A percentile compares a stretch with the other conserved stretches of the same genome.
phyloP scores from a whole-genome alignment of 2,329 filamentous ascomycete species.

The Achaetomium macrosporum region DNA sequence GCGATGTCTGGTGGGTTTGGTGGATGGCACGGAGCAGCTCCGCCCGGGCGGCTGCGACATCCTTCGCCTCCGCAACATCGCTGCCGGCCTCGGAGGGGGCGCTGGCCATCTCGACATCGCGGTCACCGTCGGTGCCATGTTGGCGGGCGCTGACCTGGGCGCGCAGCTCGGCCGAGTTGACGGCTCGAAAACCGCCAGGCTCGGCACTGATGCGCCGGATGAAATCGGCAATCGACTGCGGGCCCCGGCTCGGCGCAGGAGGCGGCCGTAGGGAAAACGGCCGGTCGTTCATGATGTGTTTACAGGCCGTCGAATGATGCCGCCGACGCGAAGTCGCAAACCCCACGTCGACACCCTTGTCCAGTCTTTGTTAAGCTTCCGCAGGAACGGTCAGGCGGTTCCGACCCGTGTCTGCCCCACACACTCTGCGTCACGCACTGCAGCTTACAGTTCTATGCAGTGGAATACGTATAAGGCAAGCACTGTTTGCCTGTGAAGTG shows the following conservation, averaged over 20 bases:
- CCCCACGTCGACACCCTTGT: conserved; percentile 5
- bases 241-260: conserved; percentile 48
- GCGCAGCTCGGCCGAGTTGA: conserved; percentile 67
- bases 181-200: conserved; percentile 72
- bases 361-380: not conserved
- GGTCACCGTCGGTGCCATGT: conserved; percentile 32
- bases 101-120: conserved; percentile 41
- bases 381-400: no score
- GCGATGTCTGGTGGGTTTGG: conserved; percentile 52
- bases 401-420: not conserved
- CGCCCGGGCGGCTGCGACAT: conserved; percentile 45
- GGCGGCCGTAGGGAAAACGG: conserved; percentile 58
- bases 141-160: conserved; percentile 56
- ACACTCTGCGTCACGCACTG: no score
- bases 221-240: conserved; percentile 62
- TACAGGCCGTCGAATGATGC: not conserved
- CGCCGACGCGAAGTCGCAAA: not conserved
- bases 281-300: conserved; percentile 16
- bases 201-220: conserved; percentile 74
- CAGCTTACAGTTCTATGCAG: no score
- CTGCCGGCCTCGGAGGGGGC: conserved; percentile 44
- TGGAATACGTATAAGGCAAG: no score
- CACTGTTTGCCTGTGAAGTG: no score
- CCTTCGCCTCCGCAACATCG: conserved; percentile 33
- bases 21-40: conserved; percentile 55